phyloP scores from a whole-genome alignment of 2,329 filamentous ascomycete genomes.

The Fragosphaeria purpurea region DNA sequence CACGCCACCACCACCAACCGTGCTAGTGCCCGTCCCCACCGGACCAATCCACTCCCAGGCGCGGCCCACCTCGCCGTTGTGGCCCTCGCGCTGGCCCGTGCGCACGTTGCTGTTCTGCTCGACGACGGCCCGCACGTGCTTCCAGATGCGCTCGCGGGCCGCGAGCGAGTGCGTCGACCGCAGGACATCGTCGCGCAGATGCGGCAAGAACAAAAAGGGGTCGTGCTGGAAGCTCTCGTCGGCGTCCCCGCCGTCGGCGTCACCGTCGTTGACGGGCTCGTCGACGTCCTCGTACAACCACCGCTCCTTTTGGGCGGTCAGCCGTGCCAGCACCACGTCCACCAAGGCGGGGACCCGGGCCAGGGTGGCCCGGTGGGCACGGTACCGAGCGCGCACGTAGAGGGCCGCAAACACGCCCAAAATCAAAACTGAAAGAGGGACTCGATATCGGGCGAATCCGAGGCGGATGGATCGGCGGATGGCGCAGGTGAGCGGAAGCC shows the following conservation, averaged over 20 bases:
- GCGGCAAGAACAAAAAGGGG: conserved; percentile 74
- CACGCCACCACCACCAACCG: conserved; percentile 17
- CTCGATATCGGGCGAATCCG: conserved; percentile 77
- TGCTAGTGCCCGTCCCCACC: conserved; percentile 30
- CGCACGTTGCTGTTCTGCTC: conserved; percentile 92
- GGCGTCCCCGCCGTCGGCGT: conserved; percentile 23
- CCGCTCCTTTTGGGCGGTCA: conserved; percentile 74
- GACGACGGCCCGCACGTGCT: conserved; percentile 70
- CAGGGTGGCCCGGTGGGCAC: conserved; percentile 52
- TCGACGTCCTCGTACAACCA: conserved; percentile 41
- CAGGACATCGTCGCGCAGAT: conserved; percentile 84
- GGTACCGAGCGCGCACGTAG: conserved; percentile 57
- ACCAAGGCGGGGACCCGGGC: conserved; percentile 75
- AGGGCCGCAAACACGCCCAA: conserved; percentile 37
- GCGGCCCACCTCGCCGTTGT: conserved; percentile 54
- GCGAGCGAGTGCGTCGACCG: conserved; percentile 67
- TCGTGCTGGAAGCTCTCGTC: conserved; percentile 53
- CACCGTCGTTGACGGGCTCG: neutral
- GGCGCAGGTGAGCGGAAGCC: conserved; percentile 77
- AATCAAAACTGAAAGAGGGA: conserved; percentile 63
- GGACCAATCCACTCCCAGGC: conserved; percentile 64
- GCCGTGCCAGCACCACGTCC: conserved; percentile 69
- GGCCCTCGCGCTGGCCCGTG: conserved; percentile 57
- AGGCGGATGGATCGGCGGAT: conserved; percentile 68
- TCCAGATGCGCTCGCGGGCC: conserved; percentile 75